Base-by-base conservation (phyloP, 2,329 filamentous ascomycete genomes). In the Dendryphion nanum region DNA sequence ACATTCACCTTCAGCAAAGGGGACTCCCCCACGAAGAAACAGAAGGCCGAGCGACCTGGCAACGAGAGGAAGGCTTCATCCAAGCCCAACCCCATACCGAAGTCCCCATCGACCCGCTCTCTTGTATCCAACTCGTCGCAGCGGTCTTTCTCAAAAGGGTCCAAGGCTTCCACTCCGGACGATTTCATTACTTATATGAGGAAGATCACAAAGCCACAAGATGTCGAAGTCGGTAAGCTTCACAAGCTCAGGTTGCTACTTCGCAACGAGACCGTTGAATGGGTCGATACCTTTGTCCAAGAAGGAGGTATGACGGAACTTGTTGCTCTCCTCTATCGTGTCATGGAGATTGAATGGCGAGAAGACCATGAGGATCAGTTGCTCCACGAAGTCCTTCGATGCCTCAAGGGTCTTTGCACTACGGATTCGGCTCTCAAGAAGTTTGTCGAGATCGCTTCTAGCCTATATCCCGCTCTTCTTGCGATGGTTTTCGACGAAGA, bases 401-500 rank as follows among this genome's bases (percentile, higher is more conserved):
- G 93, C 58, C 76, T 98, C 48, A 98, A 98, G 68, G 93, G 88
- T 1, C 77, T 97, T 3, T 95, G 89, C 61, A 98, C 93, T 1
- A 96, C 91, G 2, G 89, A 87, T 13, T 77, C 88, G 23, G 93
- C 89, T 1, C 75, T 96, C 55, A 80, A 86, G 49, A 86, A 91
- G 58, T 78, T 98, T 6, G 79, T 86, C 49, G 80, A 81, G 7
- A 87, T 95, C 40, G 88, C 94, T 50, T 73, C 75, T 5, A 83
- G 84, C 0, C 75, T 98, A 6, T 96, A 97, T 57, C 89, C 91
- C 2, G 86, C 87, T 18, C 72, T 98, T 32, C 70, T 97, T 32
- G 79, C 80, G 41, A 89, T 97, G 84, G 75, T 97, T 28, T 97
- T 97, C 56, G 90, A 96, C 56, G 88, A 94, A n/a, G 91, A 97